These are phyloP conservation scores for Parathielavia hyrcaniae DNA, from an alignment of 495 filamentous ascomycete genomes.

Conservation along the genomic window DNA sequence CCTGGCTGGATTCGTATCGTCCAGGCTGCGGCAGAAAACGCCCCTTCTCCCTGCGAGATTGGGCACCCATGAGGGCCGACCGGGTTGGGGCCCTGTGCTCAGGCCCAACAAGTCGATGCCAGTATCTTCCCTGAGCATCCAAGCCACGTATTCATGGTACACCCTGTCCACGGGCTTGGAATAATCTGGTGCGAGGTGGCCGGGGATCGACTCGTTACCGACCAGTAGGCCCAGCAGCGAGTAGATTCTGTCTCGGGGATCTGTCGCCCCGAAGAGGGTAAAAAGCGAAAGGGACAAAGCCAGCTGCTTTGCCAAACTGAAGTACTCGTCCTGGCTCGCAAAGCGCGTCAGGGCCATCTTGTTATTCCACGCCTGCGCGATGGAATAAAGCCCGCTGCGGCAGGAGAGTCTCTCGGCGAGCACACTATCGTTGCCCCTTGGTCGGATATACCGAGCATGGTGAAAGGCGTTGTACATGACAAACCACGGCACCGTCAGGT, in stretches of 20 bases:
- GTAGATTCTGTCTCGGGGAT: not conserved
- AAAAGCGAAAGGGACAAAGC: not conserved
- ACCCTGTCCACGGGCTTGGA: not conserved
- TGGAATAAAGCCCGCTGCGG: not conserved
- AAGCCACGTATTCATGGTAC: not conserved
- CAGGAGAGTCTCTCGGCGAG: not conserved
- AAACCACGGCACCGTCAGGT: slow-evolving; percentile 1
- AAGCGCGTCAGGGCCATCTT: not conserved
- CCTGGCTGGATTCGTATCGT: not conserved
- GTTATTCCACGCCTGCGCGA: not conserved
- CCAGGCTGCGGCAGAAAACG: not conserved
- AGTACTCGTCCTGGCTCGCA: not conserved
- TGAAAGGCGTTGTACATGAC: not conserved
- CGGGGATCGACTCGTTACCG: not conserved
- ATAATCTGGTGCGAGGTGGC: not conserved
- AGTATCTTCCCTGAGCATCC: not conserved
- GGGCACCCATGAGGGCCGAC: not conserved
- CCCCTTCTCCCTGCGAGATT: not conserved
- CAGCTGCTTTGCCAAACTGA: not conserved
- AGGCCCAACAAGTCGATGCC: not conserved
- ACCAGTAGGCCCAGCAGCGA: not conserved
- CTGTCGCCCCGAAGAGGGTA: not conserved
- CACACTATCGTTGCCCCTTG: not conserved
- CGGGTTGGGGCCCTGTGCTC: not conserved
- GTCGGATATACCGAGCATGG: not conserved